Base-by-base conservation (phyloP, 2,329 filamentous ascomycete genomes). In the Neonectria punicea region DNA sequence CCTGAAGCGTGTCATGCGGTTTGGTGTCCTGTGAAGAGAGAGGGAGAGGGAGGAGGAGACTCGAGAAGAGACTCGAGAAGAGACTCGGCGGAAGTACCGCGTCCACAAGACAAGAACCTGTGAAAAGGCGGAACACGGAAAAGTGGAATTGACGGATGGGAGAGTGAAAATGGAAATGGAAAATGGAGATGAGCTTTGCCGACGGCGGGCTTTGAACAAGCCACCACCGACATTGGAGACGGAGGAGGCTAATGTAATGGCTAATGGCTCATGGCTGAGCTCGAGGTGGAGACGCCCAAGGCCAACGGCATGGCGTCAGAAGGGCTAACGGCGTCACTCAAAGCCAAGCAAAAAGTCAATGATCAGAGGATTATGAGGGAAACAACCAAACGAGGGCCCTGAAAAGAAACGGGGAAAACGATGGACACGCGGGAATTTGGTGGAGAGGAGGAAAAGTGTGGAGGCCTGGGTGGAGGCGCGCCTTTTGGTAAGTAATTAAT, bases 261-360 rank as follows among this genome's bases (percentile, higher is more conserved):
- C 39, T 46, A 53, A 59, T 56, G 53, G 53, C 61, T 63, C 25
- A 58, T 18, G 55, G 49, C 32, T 50, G 43, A 58, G 54, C 43
- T 58, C 16, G 54, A 50, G 49, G 61, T 63, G 61, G 61, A 43
- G 61, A 55, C 55, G 39, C 44, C 20, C 36, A 6, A 39, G 36
- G 14, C 36, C 55, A 50, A 58, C 55, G 49, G 61, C 61, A 63
- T 63, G 61, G 61, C 61, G 55, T 63, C 55, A 54, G 55, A 41
- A 54, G 39, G 18, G 39, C 39, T 43, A 20, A 18, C 5, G n/a
- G 5, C 18, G 5, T 39, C 36, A n/a, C 36, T 39, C 36, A 16
- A 36, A 16, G 34, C 34, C 34, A 39, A 49, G 47, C 46, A 54
- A 32, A 28, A 6, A 30, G 30, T 30, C 44, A 47, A 22, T n/a